Percentiles rank a stretch among this genome's conserved stretches.
phyloP scores from a whole-genome alignment of 1,139 yeast species.

The Scheffersomyces quercinus region DNA sequence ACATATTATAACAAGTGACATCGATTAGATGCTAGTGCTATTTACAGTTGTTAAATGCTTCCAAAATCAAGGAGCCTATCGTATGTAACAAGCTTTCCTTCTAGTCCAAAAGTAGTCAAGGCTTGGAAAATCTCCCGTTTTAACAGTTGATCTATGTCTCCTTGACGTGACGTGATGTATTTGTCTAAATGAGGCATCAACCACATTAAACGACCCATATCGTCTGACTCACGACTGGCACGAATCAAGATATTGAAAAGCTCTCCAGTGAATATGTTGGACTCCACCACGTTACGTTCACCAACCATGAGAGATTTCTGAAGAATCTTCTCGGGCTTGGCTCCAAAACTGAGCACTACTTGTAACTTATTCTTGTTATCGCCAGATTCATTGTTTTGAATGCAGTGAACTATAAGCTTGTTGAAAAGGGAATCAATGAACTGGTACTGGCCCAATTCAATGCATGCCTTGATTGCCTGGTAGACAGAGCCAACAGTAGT shows the following conservation, averaged over 20 bases:
- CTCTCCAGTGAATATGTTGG: conserved; percentile 24
- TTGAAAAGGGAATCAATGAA: conserved; percentile 36
- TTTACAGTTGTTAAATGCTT: background rate
- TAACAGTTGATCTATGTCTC: conserved; percentile 2
- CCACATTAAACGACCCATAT: conserved; percentile 43
- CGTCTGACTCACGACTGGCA: conserved; percentile 29
- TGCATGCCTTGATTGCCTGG: conserved; percentile 31
- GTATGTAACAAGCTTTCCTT: conserved; percentile 16
- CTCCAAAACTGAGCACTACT: conserved; percentile 21
- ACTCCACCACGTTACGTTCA: background rate
- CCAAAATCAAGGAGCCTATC: conserved; percentile 6
- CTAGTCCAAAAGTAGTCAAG: conserved; percentile 15
- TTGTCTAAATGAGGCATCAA: conserved; percentile 37
- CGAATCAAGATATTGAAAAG: conserved; percentile 26
- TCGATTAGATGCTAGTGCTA: background rate
- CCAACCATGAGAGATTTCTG: background rate
- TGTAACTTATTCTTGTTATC: conserved; percentile 9
- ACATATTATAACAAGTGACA: background rate
- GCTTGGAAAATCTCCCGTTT: conserved; percentile 10
- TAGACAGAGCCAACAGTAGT: conserved; percentile 19
- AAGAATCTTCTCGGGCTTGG: conserved; percentile 5
- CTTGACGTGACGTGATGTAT: conserved; percentile 16
- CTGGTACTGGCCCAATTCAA: conserved; percentile 26
- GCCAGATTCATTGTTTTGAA: conserved; percentile 7
- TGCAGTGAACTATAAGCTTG: conserved; percentile 34